phyloP scores from a whole-genome alignment of 345 rosid species.

The Rhizophora mangle region DNA sequence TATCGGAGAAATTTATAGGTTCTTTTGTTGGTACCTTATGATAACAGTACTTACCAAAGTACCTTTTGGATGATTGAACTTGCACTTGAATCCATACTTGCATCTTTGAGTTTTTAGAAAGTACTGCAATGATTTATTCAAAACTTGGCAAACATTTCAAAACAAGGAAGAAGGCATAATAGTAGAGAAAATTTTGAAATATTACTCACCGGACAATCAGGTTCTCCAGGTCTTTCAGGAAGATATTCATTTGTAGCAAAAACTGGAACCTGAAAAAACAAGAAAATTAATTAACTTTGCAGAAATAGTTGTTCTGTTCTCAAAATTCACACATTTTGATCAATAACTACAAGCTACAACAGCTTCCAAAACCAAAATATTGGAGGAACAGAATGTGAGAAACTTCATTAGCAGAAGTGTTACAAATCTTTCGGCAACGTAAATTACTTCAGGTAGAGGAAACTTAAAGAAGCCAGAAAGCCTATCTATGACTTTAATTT shows the following conservation, averaged over 20 bases:
- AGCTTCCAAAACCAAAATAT: not conserved
- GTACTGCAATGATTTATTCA: slow-evolving; percentile 47
- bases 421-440: no score
- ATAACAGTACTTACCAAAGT: slow-evolving; percentile 43
- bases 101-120: slow-evolving; percentile 87
- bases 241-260: slow-evolving; percentile 46
- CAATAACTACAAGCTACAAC: not conserved
- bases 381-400: not conserved
- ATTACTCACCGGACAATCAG: slow-evolving; percentile 89
- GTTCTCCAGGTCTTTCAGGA: slow-evolving; percentile 84
- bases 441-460: no score
- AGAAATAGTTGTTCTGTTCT: not conserved
- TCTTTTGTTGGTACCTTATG: not conserved
- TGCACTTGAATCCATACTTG: slow-evolving; percentile 87
- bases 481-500: no score
- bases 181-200: not conserved
- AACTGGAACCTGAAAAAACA: slow-evolving; percentile 57
- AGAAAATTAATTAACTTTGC: not conserved
- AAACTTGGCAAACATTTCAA: not conserved
- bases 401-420: not conserved
- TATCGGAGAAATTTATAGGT: not conserved
- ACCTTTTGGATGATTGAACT: slow-evolving; percentile 87
- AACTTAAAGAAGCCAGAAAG: no score
- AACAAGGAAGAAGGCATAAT: not conserved
- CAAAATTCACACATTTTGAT: not conserved